phyloP scores from a whole-genome alignment of 495 filamentous ascomycete species.

The Peziza echinospora region DNA sequence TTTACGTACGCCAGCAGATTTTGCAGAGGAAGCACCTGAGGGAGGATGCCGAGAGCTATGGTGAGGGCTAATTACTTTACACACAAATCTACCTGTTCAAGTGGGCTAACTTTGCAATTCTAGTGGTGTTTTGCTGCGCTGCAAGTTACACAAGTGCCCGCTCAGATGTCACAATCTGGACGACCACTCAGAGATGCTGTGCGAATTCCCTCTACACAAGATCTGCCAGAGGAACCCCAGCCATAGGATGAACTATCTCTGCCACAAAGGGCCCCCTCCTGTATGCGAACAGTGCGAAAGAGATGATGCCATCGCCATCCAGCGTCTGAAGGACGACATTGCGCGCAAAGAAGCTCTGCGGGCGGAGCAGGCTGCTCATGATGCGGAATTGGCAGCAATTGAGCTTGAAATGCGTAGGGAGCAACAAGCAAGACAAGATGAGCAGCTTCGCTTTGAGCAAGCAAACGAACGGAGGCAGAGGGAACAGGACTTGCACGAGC shows the following conservation, averaged over 20 bases:
- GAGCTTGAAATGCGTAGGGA: no score
- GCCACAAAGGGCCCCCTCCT: slow-evolving; percentile 17
- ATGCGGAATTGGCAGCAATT: slow-evolving; percentile 28
- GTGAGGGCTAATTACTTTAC: slow-evolving; percentile 23
- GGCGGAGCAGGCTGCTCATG: slow-evolving; percentile 29
- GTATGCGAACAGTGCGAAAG: slow-evolving; percentile 29
- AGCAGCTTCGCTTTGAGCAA: no score
- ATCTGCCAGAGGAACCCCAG: slow-evolving; percentile 30
- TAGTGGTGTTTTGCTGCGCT: no score
- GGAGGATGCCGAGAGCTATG: slow-evolving; percentile 50
- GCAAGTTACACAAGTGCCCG: slow-evolving; percentile 38
- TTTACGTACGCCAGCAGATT: slow-evolving; percentile 30
- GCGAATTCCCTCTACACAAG: slow-evolving; percentile 26
- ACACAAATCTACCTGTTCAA: no score
- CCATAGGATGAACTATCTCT: slow-evolving; percentile 27
- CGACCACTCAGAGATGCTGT: slow-evolving; percentile 45
- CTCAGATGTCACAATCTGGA: slow-evolving; percentile 39
- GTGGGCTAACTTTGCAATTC: no score
- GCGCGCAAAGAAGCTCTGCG: slow-evolving; percentile 32
- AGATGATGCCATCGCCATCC: no score
- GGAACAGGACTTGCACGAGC: no score
- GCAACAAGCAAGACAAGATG: no score
- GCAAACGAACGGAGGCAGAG: no score
- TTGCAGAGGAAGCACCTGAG: slow-evolving; percentile 41
- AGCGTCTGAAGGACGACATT: slow-evolving; percentile 29